These are phyloP conservation scores for Nyssa sinensis DNA, from an alignment of 148 eudicot species.

Conservation along the genomic window DNA sequence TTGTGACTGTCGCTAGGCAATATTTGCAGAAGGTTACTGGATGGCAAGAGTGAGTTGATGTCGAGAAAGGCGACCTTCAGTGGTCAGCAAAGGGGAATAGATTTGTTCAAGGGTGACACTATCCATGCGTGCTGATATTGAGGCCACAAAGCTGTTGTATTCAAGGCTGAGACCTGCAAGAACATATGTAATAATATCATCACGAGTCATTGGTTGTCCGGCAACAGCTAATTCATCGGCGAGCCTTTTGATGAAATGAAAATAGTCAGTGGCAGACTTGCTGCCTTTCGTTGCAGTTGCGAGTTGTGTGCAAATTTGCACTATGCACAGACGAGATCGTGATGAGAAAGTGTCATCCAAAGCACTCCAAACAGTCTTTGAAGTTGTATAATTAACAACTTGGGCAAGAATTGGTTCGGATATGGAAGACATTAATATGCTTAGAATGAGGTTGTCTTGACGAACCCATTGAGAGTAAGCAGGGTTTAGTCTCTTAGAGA, in stretches of 20 bases:
- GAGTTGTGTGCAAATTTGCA: neutral
- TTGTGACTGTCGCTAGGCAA: neutral
- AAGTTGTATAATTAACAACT: neutral
- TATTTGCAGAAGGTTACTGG: neutral
- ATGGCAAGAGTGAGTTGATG: neutral
- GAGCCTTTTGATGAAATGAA: neutral
- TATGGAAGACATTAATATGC: neutral
- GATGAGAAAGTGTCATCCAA: neutral
- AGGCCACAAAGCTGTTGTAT: neutral
- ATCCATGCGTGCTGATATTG: neutral
- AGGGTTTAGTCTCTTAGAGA: neutral
- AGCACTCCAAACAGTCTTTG: neutral
- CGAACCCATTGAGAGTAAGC: neutral
- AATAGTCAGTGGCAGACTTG: too few relatives aligned
- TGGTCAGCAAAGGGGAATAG: neutral
- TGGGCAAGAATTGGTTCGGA: neutral
- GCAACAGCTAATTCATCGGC: neutral
- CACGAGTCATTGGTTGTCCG: neutral
- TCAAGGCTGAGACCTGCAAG: neutral
- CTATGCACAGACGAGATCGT: neutral
- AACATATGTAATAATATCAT: neutral
- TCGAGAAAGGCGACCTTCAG: neutral
- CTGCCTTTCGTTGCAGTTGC: neutral
- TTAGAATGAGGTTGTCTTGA: neutral
- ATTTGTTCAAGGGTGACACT: neutral